Evolutionary conservation across 164 flowering plant genomes (phyloP), one percentile per base, ranked within the genome.

Genomic region (Aristolochia contorta): DNA sequence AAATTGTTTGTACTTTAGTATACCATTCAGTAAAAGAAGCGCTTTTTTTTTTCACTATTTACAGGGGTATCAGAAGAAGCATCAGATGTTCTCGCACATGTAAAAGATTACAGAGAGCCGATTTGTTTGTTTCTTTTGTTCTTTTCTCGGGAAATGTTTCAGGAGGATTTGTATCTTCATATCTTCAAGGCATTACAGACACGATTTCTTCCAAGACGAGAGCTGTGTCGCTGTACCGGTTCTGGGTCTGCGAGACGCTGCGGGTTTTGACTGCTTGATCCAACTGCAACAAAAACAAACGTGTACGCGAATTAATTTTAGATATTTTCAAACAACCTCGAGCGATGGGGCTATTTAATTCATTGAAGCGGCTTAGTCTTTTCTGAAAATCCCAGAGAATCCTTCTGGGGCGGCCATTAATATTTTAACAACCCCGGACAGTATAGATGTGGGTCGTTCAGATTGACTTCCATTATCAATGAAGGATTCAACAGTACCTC

Each of bases 121-220:
- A 3, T 37, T 10, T 3, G 9, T 37, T n/a, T n/a, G n/a, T n/a
- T n/a, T n/a, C n/a, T n/a, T n/a, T n/a, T n/a, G n/a, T n/a, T n/a
- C n/a, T n/a, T n/a, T n/a, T 37, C 9, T 37, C 7, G 43, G 43
- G 43, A 37, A 10, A 10, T 7, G 9, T 37, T 37, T 37, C 12
- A 37, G 43, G 43, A 10, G 12, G 1, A 3, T 37, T 37, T 37
- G 12, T 37, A 7, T 37, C 30, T 37, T 37, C 43, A 8, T 37
- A 37, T 37, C 43, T 51, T 61, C 41, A 61, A 43, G 67, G 53
- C 61, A 71, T 43, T n/a, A 63, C 6, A 14, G 61, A 57, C 65
- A 71, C 47, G 59, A 71, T 64, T 56, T 71, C 74, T 33, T 67
- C 54, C 45, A 71, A 64, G 23, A 67, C 71, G 23, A 45, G 21